Base-by-base conservation (phyloP, 2,329 filamentous ascomycete genomes). In the Pseudogymnoascus sp. region DNA sequence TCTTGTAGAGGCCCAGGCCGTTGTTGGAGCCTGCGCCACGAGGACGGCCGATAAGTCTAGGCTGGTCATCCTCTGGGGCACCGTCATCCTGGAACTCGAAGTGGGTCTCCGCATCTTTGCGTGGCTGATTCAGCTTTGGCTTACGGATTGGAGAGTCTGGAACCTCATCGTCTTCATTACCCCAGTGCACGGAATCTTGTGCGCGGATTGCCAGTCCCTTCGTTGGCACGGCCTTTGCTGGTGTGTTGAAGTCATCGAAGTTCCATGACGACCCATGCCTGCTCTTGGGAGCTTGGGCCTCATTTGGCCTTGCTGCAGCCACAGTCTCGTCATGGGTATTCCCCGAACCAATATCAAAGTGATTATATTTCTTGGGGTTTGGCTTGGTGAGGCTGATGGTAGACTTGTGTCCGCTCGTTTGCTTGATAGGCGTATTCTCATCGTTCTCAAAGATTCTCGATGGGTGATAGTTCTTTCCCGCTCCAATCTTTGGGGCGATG, bases 171-270 rank as follows among this genome's bases (percentile, higher is more conserved):
- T 88, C 83, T 63, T 92, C 87, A 57, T 87, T 86, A 67, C 87
- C 88, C 85, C 90, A 95, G 72, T 94, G 88, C 61, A 89, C 87
- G 63, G 86, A 81, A 64, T 94, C 86, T 70, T 91, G 84, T 38
- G 81, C 77, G 63, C 86, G 82, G 60, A 79, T 71, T 20, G 82
- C 57, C 6, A 58, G 37, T 7, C 20, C 73, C 73, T 87, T 89
- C 50, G 80, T 76, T 4, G 82, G 79, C 57, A 84, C 78, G 25
- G 76, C 67, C 79, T 96, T 96, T 66, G 87, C 82, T 0, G 93
- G 93, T 0, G 92, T 96, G 14, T 79, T 78, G 69, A 96, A 96
- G 75, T 96, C 92, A 64, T 90, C 85, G 74, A 97, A 97, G 57
- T 86, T 85, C 92, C 93, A 97, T 64, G 90, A 87, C 65, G 86